Evolutionary conservation across 2,329 filamentous ascomycete species (phyloP), one percentile per base, ranked within the genome.

Genomic region (Talaromyces sp.): DNA sequence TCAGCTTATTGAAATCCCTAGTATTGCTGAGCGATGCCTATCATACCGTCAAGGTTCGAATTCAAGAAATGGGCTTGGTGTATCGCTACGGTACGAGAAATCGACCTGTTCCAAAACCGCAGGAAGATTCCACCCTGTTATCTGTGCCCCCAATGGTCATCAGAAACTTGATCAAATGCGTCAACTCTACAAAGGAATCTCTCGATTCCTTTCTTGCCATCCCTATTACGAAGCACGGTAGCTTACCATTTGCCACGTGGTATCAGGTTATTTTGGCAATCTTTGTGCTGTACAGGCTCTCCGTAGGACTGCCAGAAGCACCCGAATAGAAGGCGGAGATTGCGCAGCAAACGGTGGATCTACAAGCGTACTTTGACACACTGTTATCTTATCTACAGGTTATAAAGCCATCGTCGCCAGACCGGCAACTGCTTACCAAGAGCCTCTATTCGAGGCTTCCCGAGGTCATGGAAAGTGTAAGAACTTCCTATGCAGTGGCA

Each of bases 281-380:
- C 34, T 69, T 69, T 51, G 68, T 69, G 40, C 40, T 68, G 5
- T 69, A 69, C 59, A 67, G 67, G 25, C 38, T 69, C 47, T 67
- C 64, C 15, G 49, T 63, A 19, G 51, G 19, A 45, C 47, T 67
- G n/a, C 56, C 64, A 53, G 66, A 67, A 56, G 64, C 60, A 53
- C 66, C 60, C 0, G 58, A 67, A 53, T 67, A 64, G 66, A 45
- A 67, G 25, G 56, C 64, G 61, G 66, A 67, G 25, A 67, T 67
- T 61, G 54, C 64, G 53, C 66, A 67, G n/a, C 36, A 67, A 56
- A 53, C 56, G 49, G 66, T 67, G 25, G 53, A 67, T 67, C 51
- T 67, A 15, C 29, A 51, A 56, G 45, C 59, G 51, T 67, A 67
- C 38, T 25, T 67, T 58, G 64, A 58, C n/a, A 64, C 47, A 38